Conservation (phyloP, 2,329 filamentous ascomycete species). For the Chrysoporthe cubensis region DNA sequence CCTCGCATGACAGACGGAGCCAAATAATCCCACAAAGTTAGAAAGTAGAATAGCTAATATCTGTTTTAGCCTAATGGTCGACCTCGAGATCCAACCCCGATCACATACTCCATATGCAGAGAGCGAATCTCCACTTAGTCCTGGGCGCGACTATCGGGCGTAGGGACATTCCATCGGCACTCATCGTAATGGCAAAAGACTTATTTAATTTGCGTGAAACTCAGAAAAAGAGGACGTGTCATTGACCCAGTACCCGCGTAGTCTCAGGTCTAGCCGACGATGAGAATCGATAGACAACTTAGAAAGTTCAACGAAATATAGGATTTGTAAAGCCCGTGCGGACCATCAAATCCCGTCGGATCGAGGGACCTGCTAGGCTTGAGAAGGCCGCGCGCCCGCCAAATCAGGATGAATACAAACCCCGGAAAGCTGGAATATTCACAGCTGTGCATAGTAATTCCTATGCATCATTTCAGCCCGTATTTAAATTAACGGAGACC, state of each 20-base stretch:
- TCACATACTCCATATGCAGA: not conserved
- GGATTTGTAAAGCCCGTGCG: not conserved
- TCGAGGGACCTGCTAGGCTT: not conserved
- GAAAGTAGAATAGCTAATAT: not conserved
- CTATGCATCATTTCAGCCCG: not conserved
- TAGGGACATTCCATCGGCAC: not conserved
- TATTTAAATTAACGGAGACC: not conserved
- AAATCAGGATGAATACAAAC: not conserved
- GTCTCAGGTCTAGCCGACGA: not conserved
- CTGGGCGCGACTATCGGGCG: not conserved
- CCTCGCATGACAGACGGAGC: not conserved
- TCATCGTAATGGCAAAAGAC: not conserved
- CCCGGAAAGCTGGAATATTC: too few species aligned
- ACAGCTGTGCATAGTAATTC: too few species aligned
- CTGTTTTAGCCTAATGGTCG: not conserved
- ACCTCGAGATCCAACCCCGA: not conserved
- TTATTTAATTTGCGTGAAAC: not conserved
- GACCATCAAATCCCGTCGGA: not conserved
- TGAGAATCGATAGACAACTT: not conserved
- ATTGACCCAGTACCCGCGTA: not conserved
- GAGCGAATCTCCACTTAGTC: not conserved
- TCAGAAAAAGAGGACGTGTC: not conserved
- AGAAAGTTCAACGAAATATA: not conserved
- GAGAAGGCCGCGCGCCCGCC: too few species aligned
- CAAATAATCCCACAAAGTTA: not conserved